Percentiles rank a stretch among this genome's conserved stretches.
Evolutionary conservation across 2,329 filamentous ascomycete species (phyloP).

Genomic region (Bipolaris bicolor): DNA sequence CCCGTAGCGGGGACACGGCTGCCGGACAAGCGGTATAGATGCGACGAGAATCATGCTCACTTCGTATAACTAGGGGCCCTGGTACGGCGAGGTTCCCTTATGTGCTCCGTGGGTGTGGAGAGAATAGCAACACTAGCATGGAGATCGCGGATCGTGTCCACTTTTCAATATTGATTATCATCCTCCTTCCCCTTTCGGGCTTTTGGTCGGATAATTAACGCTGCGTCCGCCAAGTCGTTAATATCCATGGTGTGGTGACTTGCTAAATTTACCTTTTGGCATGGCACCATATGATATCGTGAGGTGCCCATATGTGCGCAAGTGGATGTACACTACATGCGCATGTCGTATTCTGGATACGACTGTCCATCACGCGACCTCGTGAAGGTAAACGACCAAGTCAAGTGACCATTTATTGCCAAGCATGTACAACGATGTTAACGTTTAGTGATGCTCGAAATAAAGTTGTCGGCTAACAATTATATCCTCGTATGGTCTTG

Average conservation of each 20-base stretch:
- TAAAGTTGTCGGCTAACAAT: too few relatives aligned
- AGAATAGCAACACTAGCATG: slow-evolving; percentile 7
- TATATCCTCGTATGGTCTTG: too few relatives aligned
- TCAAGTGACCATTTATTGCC: too few relatives aligned
- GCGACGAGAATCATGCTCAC: slow-evolving; percentile 3
- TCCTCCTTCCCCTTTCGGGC: slow-evolving; percentile 2
- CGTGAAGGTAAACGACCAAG: neutral
- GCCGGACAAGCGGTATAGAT: neutral
- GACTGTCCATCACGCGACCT: neutral
- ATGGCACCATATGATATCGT: neutral
- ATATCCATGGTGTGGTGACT: neutral
- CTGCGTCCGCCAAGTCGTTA: neutral
- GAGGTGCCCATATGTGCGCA: neutral
- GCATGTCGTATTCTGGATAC: neutral
- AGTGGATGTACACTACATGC: neutral
- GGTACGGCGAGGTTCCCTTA: slow-evolving; percentile 1
- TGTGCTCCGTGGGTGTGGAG: neutral
- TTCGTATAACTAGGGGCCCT: slow-evolving; percentile 4
- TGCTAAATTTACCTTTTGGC: neutral
- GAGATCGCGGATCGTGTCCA: slow-evolving; percentile 5
- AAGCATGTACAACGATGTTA: too few relatives aligned
- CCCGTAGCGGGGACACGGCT: neutral
- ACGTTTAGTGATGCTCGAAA: too few relatives aligned
- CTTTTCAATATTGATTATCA: slow-evolving; percentile 7
- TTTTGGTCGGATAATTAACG: neutral